Conservation (phyloP, 2,329 filamentous ascomycete species). For the Fusarium ambrosium region DNA sequence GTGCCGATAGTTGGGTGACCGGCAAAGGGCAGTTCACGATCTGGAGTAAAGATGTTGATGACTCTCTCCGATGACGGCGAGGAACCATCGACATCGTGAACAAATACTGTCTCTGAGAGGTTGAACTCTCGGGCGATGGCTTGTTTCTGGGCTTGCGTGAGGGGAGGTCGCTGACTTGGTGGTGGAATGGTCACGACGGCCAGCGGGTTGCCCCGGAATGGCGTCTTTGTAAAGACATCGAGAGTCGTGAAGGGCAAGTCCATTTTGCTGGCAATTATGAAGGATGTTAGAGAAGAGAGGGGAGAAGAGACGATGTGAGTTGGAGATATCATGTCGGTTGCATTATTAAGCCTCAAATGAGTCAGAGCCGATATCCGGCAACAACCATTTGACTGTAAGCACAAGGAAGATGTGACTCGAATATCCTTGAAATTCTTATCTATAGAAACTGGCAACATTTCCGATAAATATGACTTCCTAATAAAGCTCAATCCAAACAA, state of each 20-base stretch:
- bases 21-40: slow-evolving; percentile 70
- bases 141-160: slow-evolving; percentile 66
- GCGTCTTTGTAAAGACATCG: slow-evolving; percentile 68
- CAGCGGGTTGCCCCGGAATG: slow-evolving; percentile 69
- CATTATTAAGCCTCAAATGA: neutral
- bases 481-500: too few relatives aligned
- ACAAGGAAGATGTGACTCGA: neutral
- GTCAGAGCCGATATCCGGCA: neutral
- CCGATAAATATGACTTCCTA: too few relatives aligned
- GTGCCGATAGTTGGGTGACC: slow-evolving; percentile 73
- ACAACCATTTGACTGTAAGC: neutral
- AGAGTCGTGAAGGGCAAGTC: slow-evolving; percentile 64
- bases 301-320: neutral
- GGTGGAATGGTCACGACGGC: slow-evolving; percentile 68
- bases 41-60: slow-evolving; percentile 70
- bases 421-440: neutral
- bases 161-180: slow-evolving; percentile 38
- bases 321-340: neutral
- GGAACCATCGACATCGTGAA: slow-evolving; percentile 60
- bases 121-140: slow-evolving; percentile 72
- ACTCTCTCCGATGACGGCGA: slow-evolving; percentile 47
- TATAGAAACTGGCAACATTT: neutral
- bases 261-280: slow-evolving; percentile 31
- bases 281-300: neutral
- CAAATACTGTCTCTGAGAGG: slow-evolving; percentile 73